Evolutionary conservation across 306 rosid genomes (phyloP), one percentile per base, ranked within the genome.

Genomic region (Casuarina glauca): DNA sequence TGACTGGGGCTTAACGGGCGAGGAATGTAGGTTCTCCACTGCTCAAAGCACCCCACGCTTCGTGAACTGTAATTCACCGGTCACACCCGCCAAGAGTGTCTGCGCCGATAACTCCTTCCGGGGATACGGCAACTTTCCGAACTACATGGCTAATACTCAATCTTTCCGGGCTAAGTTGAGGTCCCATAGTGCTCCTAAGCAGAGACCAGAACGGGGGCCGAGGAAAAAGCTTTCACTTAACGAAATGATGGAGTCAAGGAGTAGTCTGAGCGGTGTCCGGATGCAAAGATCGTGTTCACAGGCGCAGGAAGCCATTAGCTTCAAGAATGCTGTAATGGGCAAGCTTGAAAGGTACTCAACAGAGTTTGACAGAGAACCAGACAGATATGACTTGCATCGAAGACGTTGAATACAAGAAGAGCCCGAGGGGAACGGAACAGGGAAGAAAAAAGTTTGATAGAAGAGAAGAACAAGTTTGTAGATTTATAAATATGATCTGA

Each of bases 11-110:
- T 43, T 90, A 46, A 70, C 89, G 1, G 93, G 90, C 7, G 94
- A 91, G 9, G 96, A 91, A 46, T 90, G 88, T 66, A 81, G 94
- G 36, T 86, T 88, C 82, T 91, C 97, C 9, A 91, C 98, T 11
- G 97, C 98, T 5, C 98, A 94, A 44, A 89, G 96, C 75, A 94
- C 97, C 45, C 98, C 98, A 17, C 82, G 96, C 36, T 91, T 91
- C 57, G 39, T 82, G n/a, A 60, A 81, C 72, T 85, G 88, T 41
- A 66, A 87, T 52, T 74, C 85, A 9, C 79, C 90, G 0, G 26
- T 74, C 19, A 87, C 96, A 38, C 93, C 97, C 45, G 80, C 96
- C 17, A 89, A 86, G 84, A 87, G 95, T 54, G 83, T 84, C 0
- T 87, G 90, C 44, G 75, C 75, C 0, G 95, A 83, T 0, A 85